These are phyloP conservation scores for Lipomyces yamanashiensis DNA, from an alignment of 805 yeast species.

Conservation along the genomic window DNA sequence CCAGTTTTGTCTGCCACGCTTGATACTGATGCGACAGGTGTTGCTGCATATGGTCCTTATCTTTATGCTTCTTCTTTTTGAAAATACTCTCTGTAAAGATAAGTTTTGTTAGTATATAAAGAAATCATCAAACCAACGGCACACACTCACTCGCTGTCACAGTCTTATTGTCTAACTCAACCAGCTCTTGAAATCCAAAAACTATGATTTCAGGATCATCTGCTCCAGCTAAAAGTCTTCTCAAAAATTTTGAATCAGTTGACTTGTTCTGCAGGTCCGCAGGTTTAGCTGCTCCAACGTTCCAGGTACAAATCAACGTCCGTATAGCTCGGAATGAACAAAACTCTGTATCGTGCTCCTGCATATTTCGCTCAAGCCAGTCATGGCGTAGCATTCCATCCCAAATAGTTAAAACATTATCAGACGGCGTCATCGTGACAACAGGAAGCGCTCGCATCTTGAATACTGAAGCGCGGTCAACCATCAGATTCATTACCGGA, in stretches of 20 bases:
- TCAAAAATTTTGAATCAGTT: constrained; percentile 36
- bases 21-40: constrained; percentile 48
- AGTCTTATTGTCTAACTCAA: constrained; percentile 84
- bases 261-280: constrained; percentile 38
- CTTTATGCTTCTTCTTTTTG: constrained; percentile 53
- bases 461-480: constrained; percentile 33
- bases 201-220: constrained; percentile 68
- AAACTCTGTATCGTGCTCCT: constrained; percentile 40
- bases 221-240: constrained; percentile 39
- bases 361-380: constrained; percentile 43
- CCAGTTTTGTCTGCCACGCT: constrained; percentile 44
- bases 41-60: constrained; percentile 44
- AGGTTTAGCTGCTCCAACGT: constrained; percentile 49
- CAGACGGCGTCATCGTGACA: constrained; percentile 37
- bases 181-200: constrained; percentile 87
- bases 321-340: constrained; percentile 39
- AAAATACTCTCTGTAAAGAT: constrained; percentile 56
- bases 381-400: constrained; percentile 45
- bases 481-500: constrained; percentile 36
- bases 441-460: constrained; percentile 39
- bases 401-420: constrained; percentile 42
- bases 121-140: background rate
- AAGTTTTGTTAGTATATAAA: constrained; percentile 50
- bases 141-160: constrained; percentile 60
- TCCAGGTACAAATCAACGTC: constrained; percentile 49